Base-by-base conservation (phyloP, 257 asterid species). In the Solanum dulcamara region DNA sequence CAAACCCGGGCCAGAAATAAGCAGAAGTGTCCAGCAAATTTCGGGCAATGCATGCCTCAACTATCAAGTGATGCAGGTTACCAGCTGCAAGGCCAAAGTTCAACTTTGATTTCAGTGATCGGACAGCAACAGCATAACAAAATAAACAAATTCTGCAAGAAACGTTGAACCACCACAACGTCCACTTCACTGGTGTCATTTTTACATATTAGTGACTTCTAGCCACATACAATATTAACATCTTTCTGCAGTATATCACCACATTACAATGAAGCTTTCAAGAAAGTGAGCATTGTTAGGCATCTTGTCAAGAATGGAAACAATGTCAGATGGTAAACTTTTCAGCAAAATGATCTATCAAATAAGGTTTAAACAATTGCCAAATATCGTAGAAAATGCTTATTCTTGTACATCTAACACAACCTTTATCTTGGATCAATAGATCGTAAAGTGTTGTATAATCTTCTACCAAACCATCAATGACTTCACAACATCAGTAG, bases 1-100 rank as follows among this genome's bases (percentile, higher is more conserved):
- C 97, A 71, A 93, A 96, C 83, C 98, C 94, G 3, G 95, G 97
- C 99, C 99, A 96, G 90, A 90, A 87, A 91, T 96, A 96, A 87
- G 95, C 98, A 70, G 99, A 92, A 28, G 97, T 92, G 83, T 96
- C 99, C 90, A 96, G 87, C 33, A 96, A 94, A 87, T 93, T 93
- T 86, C 99, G 90, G 51, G 98, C 96, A 55, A 96, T 90, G 91
- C 99, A 96, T 32, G 99, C 91, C 87, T 96, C 99, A 28, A 96
- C 92, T 67, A 96, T 94, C 89, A 96, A 91, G 91, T 96, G 98
- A 82, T 93, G 92, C 59, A 96, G 90, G 91, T 86, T 94, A 82
- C 99, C 99, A 86, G 98, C 99, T 96, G 94, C 93, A 90, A 62
- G 85, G 75, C 68, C 67, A 84, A 13, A 86, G 71, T 26, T 81